Percentiles rank a stretch among this genome's conserved stretches.
Conservation (phyloP, 495 filamentous ascomycete species). For the Hyaloscypha hepaticicola region DNA sequence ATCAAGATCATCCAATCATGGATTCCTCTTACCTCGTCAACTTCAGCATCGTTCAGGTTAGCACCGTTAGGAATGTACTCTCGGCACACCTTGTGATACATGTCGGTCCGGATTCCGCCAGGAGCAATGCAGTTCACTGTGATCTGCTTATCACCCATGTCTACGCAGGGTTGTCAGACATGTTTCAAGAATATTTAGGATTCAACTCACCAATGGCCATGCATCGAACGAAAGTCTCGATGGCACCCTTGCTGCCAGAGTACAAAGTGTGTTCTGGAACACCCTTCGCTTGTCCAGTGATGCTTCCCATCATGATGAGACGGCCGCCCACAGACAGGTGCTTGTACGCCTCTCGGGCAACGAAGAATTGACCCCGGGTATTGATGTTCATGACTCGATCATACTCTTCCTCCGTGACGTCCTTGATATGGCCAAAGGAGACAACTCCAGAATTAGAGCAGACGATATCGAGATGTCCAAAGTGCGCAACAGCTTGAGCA, state of each 20-base stretch:
- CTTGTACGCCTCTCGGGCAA: constrained; percentile 73
- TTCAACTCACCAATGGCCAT: constrained; percentile 22
- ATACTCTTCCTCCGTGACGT: constrained; percentile 73
- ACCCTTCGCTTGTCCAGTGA: constrained; percentile 63
- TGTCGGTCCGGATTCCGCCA: constrained; percentile 79
- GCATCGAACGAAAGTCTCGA: constrained; percentile 73
- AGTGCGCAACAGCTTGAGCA: constrained; percentile 59
- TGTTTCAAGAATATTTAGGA: neutral
- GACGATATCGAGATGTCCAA: constrained; percentile 74
- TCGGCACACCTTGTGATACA: constrained; percentile 67
- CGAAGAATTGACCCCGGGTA: constrained; percentile 79
- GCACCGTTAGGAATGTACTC: constrained; percentile 58
- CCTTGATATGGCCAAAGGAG: constrained; percentile 60
- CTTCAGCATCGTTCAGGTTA: constrained; percentile 41
- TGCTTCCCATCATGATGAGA: constrained; percentile 64
- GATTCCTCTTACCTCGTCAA: constrained; percentile 38
- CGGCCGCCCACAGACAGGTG: constrained; percentile 66
- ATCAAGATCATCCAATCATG: neutral
- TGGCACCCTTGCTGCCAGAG: constrained; percentile 71
- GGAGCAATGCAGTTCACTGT: constrained; percentile 76
- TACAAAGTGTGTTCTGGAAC: constrained; percentile 74
- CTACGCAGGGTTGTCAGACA: constrained; percentile 30
- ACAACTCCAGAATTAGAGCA: constrained; percentile 68
- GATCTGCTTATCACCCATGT: constrained; percentile 71
- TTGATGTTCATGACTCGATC: constrained; percentile 78